These are phyloP conservation scores for Brachypodium distachyon DNA, from an alignment of 202 grass and related monocot species.

Conservation along the genomic window DNA sequence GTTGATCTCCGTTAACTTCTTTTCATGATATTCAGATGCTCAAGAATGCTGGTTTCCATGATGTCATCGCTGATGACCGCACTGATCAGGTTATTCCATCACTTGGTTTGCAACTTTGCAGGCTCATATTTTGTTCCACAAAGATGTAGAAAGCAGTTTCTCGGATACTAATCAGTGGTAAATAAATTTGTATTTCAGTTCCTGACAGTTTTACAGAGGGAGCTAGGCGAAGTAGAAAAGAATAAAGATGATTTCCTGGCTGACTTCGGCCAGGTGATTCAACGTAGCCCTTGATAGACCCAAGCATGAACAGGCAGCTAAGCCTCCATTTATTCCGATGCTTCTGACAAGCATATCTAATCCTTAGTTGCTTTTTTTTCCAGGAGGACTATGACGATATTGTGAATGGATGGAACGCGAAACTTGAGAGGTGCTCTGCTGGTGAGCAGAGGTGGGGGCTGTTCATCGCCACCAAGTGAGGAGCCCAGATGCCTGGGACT, in stretches of 20 bases:
- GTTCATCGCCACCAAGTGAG: slow-evolving; percentile 62
- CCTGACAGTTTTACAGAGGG: slow-evolving; percentile 46
- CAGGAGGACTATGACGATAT: slow-evolving; percentile 71
- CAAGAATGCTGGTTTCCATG: slow-evolving; percentile 52
- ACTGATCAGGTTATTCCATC: slow-evolving; percentile 56
- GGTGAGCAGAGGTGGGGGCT: slow-evolving; percentile 86
- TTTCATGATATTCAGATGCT: slow-evolving; percentile 49
- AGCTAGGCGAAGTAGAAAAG: slow-evolving; percentile 62
- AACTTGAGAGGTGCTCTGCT: slow-evolving; percentile 57
- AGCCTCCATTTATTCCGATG: not conserved
- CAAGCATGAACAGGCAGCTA: not conserved
- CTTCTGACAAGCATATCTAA: not conserved
- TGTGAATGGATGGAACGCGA: slow-evolving; percentile 77
- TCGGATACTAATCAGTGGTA: not conserved
- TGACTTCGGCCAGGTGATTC: slow-evolving; percentile 57
- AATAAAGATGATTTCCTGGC: slow-evolving; percentile 48
- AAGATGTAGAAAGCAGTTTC: not conserved
- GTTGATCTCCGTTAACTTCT: slow-evolving; percentile 12
- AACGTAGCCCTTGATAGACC: not conserved
- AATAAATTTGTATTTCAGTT: slow-evolving; percentile 50
- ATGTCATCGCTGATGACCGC: slow-evolving; percentile 57
- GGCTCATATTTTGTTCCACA: not conserved
- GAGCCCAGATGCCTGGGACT: not conserved
- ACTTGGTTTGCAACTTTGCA: not conserved
- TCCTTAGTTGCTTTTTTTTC: not conserved